Evolutionary conservation across 148 eudicot species (phyloP), one percentile per base, ranked within the genome.

Genomic region (Polygonum aviculare): DNA sequence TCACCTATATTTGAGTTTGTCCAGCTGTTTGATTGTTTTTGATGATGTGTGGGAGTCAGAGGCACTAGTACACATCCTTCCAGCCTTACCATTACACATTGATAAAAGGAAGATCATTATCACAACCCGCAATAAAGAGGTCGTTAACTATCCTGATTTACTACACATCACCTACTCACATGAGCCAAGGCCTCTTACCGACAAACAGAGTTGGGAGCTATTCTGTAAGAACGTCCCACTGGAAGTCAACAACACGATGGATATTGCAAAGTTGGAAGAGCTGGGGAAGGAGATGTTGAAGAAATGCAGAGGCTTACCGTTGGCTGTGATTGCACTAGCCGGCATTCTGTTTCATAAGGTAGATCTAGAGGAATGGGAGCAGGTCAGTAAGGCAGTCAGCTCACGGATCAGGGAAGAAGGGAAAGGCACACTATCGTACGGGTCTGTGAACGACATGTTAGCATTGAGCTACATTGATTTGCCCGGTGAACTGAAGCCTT

Each of bases 201-300:
- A 26, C 7, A 4, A 39, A 4, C 3, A 7, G 7, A 38, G 77
- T 31, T 76, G 75, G 82, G 40, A 74, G 36, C 74, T 80, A 31
- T 73, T 80, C 12, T 54, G 54, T 51, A 80, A 72, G 79, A 74
- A 47, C 14, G 81, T 79, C 33, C 35, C 11, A 12, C 26, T 45
- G 2, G 2, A 21, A 1, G 15, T n/a, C 19, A 74, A 76, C 60
- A 48, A 50, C 14, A 16, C 26, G 39, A 38, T 11, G 2, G 22
- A 40, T 10, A n/a, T 10, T 12, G n/a, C 12, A 2, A 26, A 26
- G 31, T 50, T 48, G 45, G 78, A 77, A 45, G 41, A 21, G 3
- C 45, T 81, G 1, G 86, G 82, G 9, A 81, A 69, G 40, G 44
- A 79, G 16, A 84, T 84, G 86, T n/a, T 81, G 5, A 33, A 36